These are phyloP conservation scores for Tympanopsis confertula DNA, from an alignment of 2,329 filamentous ascomycete species.

Conservation along the genomic window DNA sequence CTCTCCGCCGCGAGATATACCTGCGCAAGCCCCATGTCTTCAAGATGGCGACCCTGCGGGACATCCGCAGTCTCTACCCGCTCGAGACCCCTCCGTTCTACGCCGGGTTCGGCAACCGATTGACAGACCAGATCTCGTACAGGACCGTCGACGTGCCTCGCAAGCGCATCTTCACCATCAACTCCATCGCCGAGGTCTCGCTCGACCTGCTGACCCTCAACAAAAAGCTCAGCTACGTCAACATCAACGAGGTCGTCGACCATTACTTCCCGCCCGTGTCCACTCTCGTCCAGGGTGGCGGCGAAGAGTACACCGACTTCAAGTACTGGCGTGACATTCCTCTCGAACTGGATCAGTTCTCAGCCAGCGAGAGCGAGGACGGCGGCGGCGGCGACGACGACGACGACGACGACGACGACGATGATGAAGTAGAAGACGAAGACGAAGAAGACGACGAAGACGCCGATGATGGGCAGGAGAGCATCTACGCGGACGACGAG, in stretches of 20 bases:
- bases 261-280: constrained; percentile 94
- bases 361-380: constrained; percentile 62
- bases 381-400: constrained; percentile 33
- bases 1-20: constrained; percentile 82
- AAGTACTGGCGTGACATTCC: constrained; percentile 87
- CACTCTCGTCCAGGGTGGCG: constrained; percentile 75
- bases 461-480: constrained; percentile 2
- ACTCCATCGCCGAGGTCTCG: constrained; percentile 90
- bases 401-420: constrained; percentile 35
- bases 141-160: constrained; percentile 90
- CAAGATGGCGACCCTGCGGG: constrained; percentile 95
- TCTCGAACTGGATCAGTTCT: constrained; percentile 78
- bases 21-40: constrained; percentile 94
- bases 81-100: constrained; percentile 79
- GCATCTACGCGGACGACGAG: constrained; percentile 2
- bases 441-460: constrained; percentile 25
- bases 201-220: constrained; percentile 82
- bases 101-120: constrained; percentile 88
- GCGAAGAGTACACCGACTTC: constrained; percentile 93
- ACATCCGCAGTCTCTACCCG: constrained; percentile 82
- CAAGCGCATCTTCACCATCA: constrained; percentile 97
- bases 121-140: constrained; percentile 93
- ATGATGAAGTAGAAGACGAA: constrained; percentile 35
- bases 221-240: constrained; percentile 92
- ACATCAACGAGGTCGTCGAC: constrained; percentile 93